phyloP scores from a whole-genome alignment of 345 rosid genomes.

The Lepidium aucheri region DNA sequence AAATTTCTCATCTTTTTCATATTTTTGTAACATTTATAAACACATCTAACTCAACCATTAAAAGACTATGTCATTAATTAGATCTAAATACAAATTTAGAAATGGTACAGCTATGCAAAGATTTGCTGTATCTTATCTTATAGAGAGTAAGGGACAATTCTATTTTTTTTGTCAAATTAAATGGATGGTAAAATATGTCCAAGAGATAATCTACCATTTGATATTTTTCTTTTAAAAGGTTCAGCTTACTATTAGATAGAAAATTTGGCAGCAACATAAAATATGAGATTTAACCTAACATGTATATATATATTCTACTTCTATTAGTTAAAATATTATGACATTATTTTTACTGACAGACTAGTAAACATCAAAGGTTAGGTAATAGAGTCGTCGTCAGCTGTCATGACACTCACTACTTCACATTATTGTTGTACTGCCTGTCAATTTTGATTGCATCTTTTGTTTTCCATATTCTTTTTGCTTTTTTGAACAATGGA shows the following conservation, averaged over 20 bases:
- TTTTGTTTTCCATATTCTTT: not conserved
- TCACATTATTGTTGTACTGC: slow-evolving; percentile 24
- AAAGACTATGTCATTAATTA: not conserved
- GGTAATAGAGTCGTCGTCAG: not conserved
- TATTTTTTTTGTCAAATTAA: not conserved
- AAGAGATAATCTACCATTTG: too few species aligned
- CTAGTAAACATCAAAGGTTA: not conserved
- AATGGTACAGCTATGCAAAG: not conserved
- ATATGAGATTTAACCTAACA: too few species aligned
- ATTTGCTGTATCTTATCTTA: not conserved
- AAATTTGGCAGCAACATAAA: too few species aligned
- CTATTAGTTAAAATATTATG: too few species aligned
- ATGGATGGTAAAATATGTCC: too few species aligned
- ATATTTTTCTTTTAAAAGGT: too few species aligned
- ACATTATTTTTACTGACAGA: not conserved
- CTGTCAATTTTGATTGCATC: slow-evolving; percentile 10
- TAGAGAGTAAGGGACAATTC: not conserved
- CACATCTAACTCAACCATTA: not conserved
- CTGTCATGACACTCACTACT: slow-evolving; percentile 4
- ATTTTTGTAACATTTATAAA: not conserved
- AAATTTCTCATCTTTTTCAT: too few species aligned
- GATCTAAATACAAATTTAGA: not conserved
- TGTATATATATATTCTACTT: too few species aligned
- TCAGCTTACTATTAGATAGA: too few species aligned
- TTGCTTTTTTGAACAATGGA: not conserved